These are phyloP conservation scores for Quercus variabilis DNA, from an alignment of 306 rosid species.

Conservation along the genomic window DNA sequence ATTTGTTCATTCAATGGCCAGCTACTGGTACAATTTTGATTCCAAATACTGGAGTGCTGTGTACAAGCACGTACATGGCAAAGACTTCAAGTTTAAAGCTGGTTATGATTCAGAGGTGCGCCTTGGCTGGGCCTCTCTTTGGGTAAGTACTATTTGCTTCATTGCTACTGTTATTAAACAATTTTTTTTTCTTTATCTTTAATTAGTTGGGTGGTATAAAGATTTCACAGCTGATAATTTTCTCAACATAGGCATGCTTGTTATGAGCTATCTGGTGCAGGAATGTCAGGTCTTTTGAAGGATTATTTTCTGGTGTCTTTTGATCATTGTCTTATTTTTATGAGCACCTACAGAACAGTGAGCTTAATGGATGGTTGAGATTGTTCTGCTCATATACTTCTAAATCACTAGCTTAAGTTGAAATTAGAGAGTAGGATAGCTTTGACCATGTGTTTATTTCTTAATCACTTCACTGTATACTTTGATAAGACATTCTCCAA, in stretches of 20 bases:
- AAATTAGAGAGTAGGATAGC: neutral
- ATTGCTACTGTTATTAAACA: neutral
- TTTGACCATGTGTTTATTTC: neutral
- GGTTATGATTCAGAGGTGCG: constrained; percentile 94
- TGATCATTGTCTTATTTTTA: neutral
- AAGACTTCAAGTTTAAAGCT: constrained; percentile 89
- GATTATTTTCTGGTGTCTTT: neutral
- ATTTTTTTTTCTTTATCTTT: neutral
- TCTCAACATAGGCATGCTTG: neutral
- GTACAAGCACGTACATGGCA: constrained; percentile 81
- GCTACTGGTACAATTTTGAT: constrained; percentile 91
- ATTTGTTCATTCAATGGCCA: constrained; percentile 31
- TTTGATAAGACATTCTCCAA: neutral
- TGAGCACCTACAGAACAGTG: neutral
- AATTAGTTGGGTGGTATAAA: neutral
- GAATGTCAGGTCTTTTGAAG: neutral
- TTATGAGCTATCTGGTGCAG: neutral
- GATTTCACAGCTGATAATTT: neutral
- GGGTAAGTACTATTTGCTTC: constrained; percentile 60
- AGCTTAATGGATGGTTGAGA: neutral
- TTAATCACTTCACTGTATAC: neutral
- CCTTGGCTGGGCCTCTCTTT: constrained; percentile 98
- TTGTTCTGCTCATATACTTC: neutral
- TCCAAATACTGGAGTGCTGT: constrained; percentile 91
- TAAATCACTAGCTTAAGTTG: neutral